A percentile compares a stretch with the other conserved stretches of the same genome.
Conservation (phyloP, 129 eudicot species). For the Arctium minus region DNA sequence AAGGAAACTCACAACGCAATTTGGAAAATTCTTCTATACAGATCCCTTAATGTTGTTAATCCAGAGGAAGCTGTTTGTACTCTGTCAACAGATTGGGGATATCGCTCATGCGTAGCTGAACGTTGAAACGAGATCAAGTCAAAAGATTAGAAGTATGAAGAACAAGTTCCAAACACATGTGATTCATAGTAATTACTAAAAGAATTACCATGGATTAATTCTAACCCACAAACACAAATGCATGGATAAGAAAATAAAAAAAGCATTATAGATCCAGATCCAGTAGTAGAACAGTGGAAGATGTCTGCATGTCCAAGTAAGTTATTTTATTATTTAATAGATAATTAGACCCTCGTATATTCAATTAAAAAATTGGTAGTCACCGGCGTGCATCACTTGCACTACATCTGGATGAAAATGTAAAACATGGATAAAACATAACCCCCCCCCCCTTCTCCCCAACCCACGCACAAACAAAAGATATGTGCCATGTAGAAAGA, state of each 20-base stretch:
- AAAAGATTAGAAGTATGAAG: background rate
- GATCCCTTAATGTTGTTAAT: slow-evolving; percentile 18
- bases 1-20: slow-evolving; percentile 14
- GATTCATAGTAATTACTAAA: background rate
- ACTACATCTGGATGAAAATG: background rate
- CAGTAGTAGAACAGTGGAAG: background rate
- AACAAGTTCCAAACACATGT: background rate
- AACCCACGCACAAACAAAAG: no score
- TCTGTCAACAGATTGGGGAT: slow-evolving; percentile 58
- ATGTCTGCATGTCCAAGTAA: background rate
- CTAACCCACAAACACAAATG: background rate
- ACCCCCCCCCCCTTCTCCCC: background rate
- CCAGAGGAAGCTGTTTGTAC: slow-evolving; percentile 57
- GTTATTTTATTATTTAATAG: background rate
- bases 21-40: slow-evolving; percentile 11
- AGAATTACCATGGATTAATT: background rate
- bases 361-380: background rate
- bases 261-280: background rate
- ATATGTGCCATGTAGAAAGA: no score
- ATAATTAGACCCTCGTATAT: background rate
- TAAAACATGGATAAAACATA: background rate
- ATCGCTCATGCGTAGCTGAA: slow-evolving; percentile 87
- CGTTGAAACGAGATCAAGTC: background rate
- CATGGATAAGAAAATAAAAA: background rate
- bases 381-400: background rate